Evolutionary conservation across 495 filamentous ascomycete species (phyloP).

Genomic region (Aspergillus steynii): DNA sequence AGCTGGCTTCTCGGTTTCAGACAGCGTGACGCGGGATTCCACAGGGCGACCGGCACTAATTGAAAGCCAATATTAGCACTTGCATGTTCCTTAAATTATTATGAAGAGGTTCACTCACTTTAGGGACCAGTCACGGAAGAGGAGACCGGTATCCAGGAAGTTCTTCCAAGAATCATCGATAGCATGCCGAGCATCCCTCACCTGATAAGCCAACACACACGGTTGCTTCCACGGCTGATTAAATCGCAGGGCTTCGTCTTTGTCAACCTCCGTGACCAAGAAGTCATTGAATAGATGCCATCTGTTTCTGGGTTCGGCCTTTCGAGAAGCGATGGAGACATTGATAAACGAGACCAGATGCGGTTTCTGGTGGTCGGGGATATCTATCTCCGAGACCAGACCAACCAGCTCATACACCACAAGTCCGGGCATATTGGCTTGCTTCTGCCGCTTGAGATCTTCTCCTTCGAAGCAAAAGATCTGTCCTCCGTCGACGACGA

Average conservation of each 20-base stretch:
- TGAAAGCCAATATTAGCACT: conserved; percentile 8
- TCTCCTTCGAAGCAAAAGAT: conserved; percentile 90
- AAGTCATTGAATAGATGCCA: conserved; percentile 99
- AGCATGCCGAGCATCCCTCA: conserved; percentile 68
- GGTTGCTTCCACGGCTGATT: conserved; percentile 89
- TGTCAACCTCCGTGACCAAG: conserved; percentile 74
- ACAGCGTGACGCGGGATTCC: conserved; percentile 57
- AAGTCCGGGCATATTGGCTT: conserved; percentile 66
- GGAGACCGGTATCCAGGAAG: conserved; percentile 73
- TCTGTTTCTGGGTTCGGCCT: conserved; percentile 53
- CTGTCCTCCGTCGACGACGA: conserved; percentile 77
- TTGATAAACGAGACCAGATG: conserved; percentile 92
- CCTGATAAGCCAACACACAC: conserved; percentile 81
- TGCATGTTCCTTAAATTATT: background rate
- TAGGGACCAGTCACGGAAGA: conserved; percentile 72
- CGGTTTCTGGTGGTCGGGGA: conserved; percentile 76
- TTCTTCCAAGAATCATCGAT: conserved; percentile 87
- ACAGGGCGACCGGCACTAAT: conserved; percentile 38
- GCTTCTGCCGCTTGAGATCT: conserved; percentile 57
- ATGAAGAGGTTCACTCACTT: conserved; percentile 48
- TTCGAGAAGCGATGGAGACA: conserved; percentile 69
- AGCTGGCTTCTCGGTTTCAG: conserved; percentile 64
- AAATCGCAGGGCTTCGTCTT: conserved; percentile 83
- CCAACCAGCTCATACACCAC: conserved; percentile 91
- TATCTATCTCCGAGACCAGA: conserved; percentile 83